Conservation (phyloP, 2,329 filamentous ascomycete genomes). For the Fusarium sp. region DNA sequence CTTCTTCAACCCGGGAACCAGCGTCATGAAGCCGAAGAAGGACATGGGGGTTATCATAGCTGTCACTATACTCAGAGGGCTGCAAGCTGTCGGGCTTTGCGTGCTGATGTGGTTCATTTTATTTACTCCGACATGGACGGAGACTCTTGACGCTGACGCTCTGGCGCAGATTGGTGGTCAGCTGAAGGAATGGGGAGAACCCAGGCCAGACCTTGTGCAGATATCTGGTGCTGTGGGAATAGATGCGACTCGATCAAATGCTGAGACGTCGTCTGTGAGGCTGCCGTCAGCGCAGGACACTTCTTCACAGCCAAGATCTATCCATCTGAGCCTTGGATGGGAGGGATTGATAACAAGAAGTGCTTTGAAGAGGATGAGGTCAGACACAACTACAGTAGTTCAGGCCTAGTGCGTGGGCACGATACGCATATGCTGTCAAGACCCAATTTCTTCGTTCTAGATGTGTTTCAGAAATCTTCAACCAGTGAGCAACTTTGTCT, state of each 20-base stretch:
- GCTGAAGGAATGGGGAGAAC: slow-evolving; percentile 15
- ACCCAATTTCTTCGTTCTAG: neutral
- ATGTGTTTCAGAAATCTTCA: neutral
- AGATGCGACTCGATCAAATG: neutral
- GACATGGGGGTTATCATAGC: neutral
- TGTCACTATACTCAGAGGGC: slow-evolving; percentile 1
- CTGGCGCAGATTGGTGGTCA: slow-evolving; percentile 7
- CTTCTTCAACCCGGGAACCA: neutral
- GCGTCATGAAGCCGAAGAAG: slow-evolving; percentile 10
- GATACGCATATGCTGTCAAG: neutral
- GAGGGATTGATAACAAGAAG: neutral
- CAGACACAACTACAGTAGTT: neutral
- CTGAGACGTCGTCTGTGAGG: neutral
- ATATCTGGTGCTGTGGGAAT: neutral
- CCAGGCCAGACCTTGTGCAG: neutral
- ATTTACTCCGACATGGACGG: slow-evolving; percentile 16
- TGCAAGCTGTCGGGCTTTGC: slow-evolving; percentile 7
- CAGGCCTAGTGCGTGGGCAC: neutral
- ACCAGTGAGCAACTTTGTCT: neutral
- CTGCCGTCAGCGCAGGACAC: neutral
- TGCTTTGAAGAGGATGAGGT: neutral
- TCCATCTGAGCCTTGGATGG: neutral
- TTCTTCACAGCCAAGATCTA: neutral
- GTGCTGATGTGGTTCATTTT: slow-evolving; percentile 7
- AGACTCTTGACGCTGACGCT: slow-evolving; percentile 17